Evolutionary conservation across 2,329 filamentous ascomycete species (phyloP), one percentile per base, ranked within the genome.

Genomic region (Triangularia verruculosa): DNA sequence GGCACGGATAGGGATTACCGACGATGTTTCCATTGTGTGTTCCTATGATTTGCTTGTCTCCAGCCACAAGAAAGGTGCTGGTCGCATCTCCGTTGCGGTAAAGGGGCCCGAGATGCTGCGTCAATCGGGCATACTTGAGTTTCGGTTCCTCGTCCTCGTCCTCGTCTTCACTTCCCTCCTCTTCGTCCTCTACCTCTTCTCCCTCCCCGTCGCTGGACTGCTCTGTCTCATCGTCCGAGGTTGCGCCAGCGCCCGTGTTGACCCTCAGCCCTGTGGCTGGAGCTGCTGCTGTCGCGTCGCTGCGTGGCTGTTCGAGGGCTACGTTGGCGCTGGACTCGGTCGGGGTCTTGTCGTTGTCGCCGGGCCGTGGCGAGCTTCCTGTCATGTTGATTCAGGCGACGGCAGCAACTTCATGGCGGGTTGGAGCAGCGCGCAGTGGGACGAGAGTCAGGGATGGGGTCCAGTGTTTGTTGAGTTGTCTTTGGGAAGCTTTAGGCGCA

Each of bases 11-110:
- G 2, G 15, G 13, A 0, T 1, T 20, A 61, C 69, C 66, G 83
- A 96, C 92, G 72, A 98, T 94, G 72, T 95, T 97, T 71, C 95
- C 95, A 78, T 96, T 97, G 76, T 99, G 94, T 30, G 95, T 97
- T 69, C 94, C 95, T 70, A 96, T 82, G 67, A 97, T 89, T 91
- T 94, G 68, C 64, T 98, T 98, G 81, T 99, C 94, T 59, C 94
- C 94, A 47, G 91, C 91, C 57, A 96, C 92, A 57, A 96, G 79
- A 74, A 97, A 97, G 8, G 91, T 82, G 76, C 93, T 97, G 25
- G 94, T 97, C 70, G 93, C 92, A 83, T 99, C 95, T 70, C 92
- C 93, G 79, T 96, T 97, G 64, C 93, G 89, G 79, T 99, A 99
- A 32, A 97, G 86, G 52, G 89, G 81, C 25, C 85, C 87, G 66